phyloP scores from a whole-genome alignment of 2,329 filamentous ascomycete genomes.

The Colletotrichum chrysophilum region DNA sequence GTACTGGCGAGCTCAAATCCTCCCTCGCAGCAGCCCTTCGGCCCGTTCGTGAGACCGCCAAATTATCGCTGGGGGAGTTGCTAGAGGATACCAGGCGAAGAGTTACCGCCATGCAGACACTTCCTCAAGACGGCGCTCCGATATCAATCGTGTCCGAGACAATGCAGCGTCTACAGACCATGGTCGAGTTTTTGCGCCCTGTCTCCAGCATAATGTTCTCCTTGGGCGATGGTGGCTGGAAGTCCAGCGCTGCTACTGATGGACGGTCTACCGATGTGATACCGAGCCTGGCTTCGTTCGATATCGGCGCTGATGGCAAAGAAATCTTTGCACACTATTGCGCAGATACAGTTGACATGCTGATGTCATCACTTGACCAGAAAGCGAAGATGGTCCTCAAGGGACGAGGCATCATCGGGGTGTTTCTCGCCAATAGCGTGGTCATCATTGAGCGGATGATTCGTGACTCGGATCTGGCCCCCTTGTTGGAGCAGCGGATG shows the following conservation, averaged over 20 bases:
- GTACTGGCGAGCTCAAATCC: constrained; percentile 84
- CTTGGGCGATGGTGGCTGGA: constrained; percentile 92
- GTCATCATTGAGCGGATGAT: constrained; percentile 86
- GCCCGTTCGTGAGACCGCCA: constrained; percentile 90
- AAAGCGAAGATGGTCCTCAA: constrained; percentile 78
- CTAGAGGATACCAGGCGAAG: constrained; percentile 82
- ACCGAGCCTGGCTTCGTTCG: constrained; percentile 78
- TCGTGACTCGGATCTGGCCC: constrained; percentile 76
- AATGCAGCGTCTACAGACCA: constrained; percentile 83
- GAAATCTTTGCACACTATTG: constrained; percentile 91
- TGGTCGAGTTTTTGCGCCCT: constrained; percentile 86
- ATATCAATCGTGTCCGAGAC: constrained; percentile 81
- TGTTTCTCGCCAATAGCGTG: constrained; percentile 90
- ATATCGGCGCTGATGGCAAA: constrained; percentile 86
- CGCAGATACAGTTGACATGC: constrained; percentile 82
- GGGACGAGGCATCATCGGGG: constrained; percentile 78
- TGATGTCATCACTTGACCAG: constrained; percentile 76
- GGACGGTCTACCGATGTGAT: constrained; percentile 67
- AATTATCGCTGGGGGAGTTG: constrained; percentile 81
- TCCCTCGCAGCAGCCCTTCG: constrained; percentile 85
- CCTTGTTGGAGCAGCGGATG: constrained; percentile 72
- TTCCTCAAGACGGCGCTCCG: constrained; percentile 81
- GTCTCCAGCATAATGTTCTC: constrained; percentile 91
- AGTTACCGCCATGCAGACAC: constrained; percentile 65
- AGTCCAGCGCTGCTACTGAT: constrained; percentile 53